A percentile compares a stretch with the other conserved stretches of the same genome.
Conservation (phyloP, 2,329 filamentous ascomycete species). For the Alternaria conjuncta region DNA sequence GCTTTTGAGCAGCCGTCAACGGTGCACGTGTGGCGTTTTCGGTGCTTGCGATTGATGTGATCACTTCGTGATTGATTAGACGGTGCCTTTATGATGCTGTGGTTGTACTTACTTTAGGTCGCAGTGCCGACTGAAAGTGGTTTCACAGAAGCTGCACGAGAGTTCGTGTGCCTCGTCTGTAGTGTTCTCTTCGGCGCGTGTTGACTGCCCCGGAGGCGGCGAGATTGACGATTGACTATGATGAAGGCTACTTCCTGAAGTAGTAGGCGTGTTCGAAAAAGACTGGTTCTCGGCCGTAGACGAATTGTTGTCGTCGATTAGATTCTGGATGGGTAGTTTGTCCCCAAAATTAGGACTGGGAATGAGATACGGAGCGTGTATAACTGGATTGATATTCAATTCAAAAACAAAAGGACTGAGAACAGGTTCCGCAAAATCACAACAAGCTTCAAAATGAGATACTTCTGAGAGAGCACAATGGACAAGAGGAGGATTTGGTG, state of each 20-base stretch:
- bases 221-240: neutral
- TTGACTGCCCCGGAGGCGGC: neutral
- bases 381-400: neutral
- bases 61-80: neutral
- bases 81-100: no score
- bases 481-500: no score
- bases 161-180: fast-evolving
- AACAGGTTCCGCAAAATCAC: no score
- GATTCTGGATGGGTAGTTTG: no score
- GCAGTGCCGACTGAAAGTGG: neutral
- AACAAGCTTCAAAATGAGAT: no score
- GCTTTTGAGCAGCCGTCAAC: neutral
- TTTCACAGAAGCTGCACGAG: neutral
- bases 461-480: no score
- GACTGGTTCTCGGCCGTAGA: neutral
- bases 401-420: neutral
- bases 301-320: neutral
- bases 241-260: neutral
- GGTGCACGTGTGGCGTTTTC: neutral
- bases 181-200: fast-evolving
- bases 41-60: neutral
- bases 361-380: neutral
- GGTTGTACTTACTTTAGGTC: neutral
- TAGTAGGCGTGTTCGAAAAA: neutral
- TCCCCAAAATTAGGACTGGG: no score